Conservation (phyloP, 495 filamentous ascomycete species). For the Hypoxylon rickii region DNA sequence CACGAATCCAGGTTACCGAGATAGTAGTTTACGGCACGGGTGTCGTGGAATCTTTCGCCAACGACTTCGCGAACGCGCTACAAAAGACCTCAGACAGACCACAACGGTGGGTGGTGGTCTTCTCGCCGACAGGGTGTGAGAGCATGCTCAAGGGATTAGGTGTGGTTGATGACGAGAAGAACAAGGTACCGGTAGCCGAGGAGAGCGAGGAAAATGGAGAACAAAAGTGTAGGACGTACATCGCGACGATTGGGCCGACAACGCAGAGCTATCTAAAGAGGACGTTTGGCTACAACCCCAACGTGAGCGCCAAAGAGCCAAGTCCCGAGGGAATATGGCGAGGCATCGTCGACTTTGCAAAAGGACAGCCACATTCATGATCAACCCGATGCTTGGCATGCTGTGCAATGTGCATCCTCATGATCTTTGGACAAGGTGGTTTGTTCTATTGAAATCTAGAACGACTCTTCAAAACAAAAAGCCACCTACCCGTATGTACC, state of each 20-base stretch:
- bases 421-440: no score
- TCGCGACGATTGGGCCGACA: conserved; percentile 93
- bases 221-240: conserved; percentile 51
- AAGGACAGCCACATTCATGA: conserved; percentile 1
- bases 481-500: no score
- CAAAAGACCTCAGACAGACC: conserved; percentile 43
- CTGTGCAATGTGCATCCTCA: neutral
- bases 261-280: conserved; percentile 74
- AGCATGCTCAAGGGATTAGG: conserved; percentile 73
- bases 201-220: no score
- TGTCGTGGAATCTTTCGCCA: conserved; percentile 73
- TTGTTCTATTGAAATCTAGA: no score
- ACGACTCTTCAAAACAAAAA: no score
- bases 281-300: conserved; percentile 71
- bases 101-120: conserved; percentile 84
- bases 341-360: conserved; percentile 61
- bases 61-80: conserved; percentile 60
- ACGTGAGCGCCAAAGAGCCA: conserved; percentile 82
- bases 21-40: conserved; percentile 83
- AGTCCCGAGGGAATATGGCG: conserved; percentile 81
- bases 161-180: conserved; percentile 55
- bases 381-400: neutral
- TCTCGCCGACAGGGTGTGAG: conserved; percentile 87
- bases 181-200: no score
- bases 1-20: conserved; percentile 70